Evolutionary conservation across 768 basidiomycete genomes (phyloP).

Genomic region (Mrakia frigida): DNA sequence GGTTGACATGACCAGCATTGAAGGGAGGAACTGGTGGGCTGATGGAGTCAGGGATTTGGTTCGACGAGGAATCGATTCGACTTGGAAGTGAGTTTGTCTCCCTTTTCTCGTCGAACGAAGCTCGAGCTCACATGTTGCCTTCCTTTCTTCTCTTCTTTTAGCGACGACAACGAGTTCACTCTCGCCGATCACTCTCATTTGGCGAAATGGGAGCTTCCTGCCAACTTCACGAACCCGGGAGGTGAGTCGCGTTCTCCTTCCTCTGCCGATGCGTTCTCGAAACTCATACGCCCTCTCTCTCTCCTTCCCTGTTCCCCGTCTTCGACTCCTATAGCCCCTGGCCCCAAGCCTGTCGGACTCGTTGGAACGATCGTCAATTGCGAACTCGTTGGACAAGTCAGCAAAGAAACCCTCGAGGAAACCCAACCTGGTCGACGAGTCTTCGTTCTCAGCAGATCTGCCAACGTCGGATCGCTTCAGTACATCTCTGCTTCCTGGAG

Average conservation of each 20-base stretch:
- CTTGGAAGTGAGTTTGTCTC: slow-evolving; percentile 19
- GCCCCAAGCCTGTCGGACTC: slow-evolving; percentile 23
- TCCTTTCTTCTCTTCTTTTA: slow-evolving; percentile 10
- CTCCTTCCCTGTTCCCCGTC: too few species aligned
- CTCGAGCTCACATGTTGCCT: background rate
- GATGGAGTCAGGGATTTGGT: slow-evolving; percentile 40
- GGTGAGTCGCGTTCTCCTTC: too few species aligned
- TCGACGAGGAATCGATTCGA: slow-evolving; percentile 41
- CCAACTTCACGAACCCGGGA: slow-evolving; percentile 4
- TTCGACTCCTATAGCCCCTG: background rate
- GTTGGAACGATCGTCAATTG: slow-evolving; percentile 22
- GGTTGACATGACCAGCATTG: slow-evolving; percentile 42
- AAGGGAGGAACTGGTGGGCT: slow-evolving; percentile 42
- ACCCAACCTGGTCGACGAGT: slow-evolving; percentile 38
- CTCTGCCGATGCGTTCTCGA: too few species aligned
- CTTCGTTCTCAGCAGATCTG: slow-evolving; percentile 42
- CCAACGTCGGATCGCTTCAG: slow-evolving; percentile 42
- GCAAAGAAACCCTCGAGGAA: slow-evolving; percentile 37
- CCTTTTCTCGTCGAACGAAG: background rate
- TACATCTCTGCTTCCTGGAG: slow-evolving; percentile 42
- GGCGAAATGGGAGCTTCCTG: slow-evolving; percentile 11
- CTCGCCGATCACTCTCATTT: background rate
- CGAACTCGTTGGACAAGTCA: slow-evolving; percentile 39
- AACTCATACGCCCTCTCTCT: too few species aligned
- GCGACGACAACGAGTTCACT: slow-evolving; percentile 44